Base-by-base conservation (phyloP, 2,329 filamentous ascomycete genomes). In the Penicillium polonicum region DNA sequence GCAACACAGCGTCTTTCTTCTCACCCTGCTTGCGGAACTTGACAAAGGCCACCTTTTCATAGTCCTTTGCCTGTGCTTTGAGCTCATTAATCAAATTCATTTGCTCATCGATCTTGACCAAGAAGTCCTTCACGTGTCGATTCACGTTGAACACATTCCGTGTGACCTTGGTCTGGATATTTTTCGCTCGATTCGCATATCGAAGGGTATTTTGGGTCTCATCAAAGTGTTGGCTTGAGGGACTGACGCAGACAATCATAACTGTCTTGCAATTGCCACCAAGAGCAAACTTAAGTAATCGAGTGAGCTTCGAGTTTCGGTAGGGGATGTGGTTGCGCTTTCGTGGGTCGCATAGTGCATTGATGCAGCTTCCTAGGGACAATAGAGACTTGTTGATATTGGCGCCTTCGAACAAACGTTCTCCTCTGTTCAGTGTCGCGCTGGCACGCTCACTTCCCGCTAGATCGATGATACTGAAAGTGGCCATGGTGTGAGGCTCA, bases 311-410 rank as follows among this genome's bases (percentile, higher is more conserved):
- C 63, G 93, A 97, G 78, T 99, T 97, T 67, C 94, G 87, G 78
- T 99, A 99, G 0, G 94, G 94, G 15, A 99, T 90, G 74, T 99
- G 94, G 65, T 95, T 94, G 64, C 86, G 88, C 78, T 94, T 96
- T 51, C 91, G 86, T 5, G 90, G 86, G 71, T 99, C 94, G 77
- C 94, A 99, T 17, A 99, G 86, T 5, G 94, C 95, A 69, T 99
- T 99, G 82, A 99, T 99, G 78, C 94, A 99, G 76, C 93, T 93
- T 61, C 94, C 94, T 9, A 99, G 80, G 0, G 94, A 93, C 17
- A 99, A 85, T 3, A 99, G 82, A 1, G 94, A 99, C 72, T 97
- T 97, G 85, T 99, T 99, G 84, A 99, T 99, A 76, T 99, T 99
- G 68, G 94, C 94, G 62, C 94, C 94, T 76, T 99, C 94, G 15